Conservation (phyloP, 257 asterid genomes). For the Gardenia jasminoides region DNA sequence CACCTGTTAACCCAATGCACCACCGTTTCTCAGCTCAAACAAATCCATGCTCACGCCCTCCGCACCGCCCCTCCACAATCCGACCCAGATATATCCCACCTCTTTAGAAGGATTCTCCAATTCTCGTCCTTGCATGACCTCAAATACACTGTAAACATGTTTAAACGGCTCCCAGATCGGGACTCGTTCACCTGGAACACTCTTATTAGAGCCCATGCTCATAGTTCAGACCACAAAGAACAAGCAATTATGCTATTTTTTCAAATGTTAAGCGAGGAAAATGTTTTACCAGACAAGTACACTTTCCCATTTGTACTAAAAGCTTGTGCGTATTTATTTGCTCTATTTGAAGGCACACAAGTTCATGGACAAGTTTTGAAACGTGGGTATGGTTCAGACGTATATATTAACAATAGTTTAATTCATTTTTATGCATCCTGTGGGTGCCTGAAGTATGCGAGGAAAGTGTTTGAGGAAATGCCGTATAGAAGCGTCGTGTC, state of each 20-base stretch:
- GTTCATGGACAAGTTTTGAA: constrained; percentile 58
- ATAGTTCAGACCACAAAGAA: constrained; percentile 40
- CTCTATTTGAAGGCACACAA: constrained; percentile 59
- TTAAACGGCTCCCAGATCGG: constrained; percentile 40
- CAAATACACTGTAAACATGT: constrained; percentile 38
- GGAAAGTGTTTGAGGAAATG: constrained; percentile 68
- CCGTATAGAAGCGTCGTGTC: constrained; percentile 63
- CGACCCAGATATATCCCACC: constrained; percentile 35
- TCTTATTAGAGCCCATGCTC: constrained; percentile 64
- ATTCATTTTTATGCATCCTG: constrained; percentile 73
- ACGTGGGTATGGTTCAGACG: constrained; percentile 58
- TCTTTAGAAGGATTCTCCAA: constrained; percentile 51
- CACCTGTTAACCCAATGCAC: constrained; percentile 46
- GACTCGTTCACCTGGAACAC: constrained; percentile 61
- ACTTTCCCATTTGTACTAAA: constrained; percentile 74
- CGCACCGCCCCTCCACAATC: constrained; percentile 38
- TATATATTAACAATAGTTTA: constrained; percentile 72
- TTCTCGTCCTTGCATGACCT: constrained; percentile 52
- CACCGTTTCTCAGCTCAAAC: constrained; percentile 58
- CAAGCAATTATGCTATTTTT: constrained; percentile 44
- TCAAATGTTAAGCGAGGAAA: constrained; percentile 35
- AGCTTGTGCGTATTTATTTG: constrained; percentile 64
- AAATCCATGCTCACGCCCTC: constrained; percentile 61
- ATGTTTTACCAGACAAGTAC: constrained; percentile 63
- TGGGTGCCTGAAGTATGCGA: constrained; percentile 48